Evolutionary conservation across 2,329 filamentous ascomycete genomes (phyloP), one percentile per base, ranked within the genome.

Genomic region (Sclerotinia minor): DNA sequence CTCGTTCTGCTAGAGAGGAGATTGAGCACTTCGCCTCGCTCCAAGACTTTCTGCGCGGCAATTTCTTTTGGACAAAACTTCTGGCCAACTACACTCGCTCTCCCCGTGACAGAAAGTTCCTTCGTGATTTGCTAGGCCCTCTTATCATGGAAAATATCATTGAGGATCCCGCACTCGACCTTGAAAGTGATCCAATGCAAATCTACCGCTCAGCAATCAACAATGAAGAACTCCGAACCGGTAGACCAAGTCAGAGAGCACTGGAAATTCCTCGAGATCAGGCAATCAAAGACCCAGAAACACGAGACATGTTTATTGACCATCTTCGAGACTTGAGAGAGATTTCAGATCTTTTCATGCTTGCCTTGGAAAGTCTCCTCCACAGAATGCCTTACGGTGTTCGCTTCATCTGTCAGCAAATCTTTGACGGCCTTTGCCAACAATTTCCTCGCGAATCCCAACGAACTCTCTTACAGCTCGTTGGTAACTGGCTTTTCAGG

Each of bases 171-270:
- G 90, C 89, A 6, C 83, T 99, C 45, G 94, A 99, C 77, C 83
- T 99, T 35, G 95, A 99, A 79, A 97, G 94, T 77, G 95, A 99
- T 76, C 95, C 95, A 0, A 90, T 98, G 83, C 94, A 98, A 74
- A 99, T 99, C 68, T 98, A 99, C 79, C 88, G 92, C 53, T 95
- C 93, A 6, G 89, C 92, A 19, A 96, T 99, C 80, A 98, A 96
- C 81, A 97, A 99, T 74, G 94, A 98, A 79, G 95, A 99, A 79
- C 87, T 99, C 32, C 89, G 92, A 24, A 99, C 95, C 0, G 95
- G 95, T 5, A 87, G 88, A 72, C 88, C 92, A 26, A 97, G 94
- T 77, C 86, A 86, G 61, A 86, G 95, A 70, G 91, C 89, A 45
- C 87, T 92, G 19, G 93, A 97, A 73, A 89, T 99, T 45, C 90